A percentile compares a stretch with the other conserved stretches of the same genome.
These are phyloP conservation scores for Porphyrellus cyaneotinctus DNA, from an alignment of 768 basidiomycete species.

Conservation along the genomic window DNA sequence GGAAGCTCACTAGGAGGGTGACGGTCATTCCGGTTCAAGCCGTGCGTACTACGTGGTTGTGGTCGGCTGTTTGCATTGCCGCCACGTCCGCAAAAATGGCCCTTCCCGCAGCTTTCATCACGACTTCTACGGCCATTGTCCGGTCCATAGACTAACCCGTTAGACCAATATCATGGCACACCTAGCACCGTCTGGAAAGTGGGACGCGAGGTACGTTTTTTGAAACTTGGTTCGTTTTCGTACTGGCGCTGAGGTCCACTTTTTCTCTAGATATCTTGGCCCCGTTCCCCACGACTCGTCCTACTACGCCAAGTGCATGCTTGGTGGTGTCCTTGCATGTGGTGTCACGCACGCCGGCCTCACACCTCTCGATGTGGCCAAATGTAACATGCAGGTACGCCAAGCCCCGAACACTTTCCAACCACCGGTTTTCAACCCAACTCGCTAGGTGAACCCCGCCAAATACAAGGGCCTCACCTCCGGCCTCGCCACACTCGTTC, in stretches of 20 bases:
- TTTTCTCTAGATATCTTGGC: conserved; percentile 51
- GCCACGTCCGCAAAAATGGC: background rate
- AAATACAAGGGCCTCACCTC: conserved; percentile 70
- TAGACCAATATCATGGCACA: conserved; percentile 9
- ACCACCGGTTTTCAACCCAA: background rate
- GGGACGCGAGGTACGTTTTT: conserved; percentile 16
- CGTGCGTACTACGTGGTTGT: background rate
- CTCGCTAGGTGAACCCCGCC: conserved; percentile 61
- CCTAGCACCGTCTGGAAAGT: conserved; percentile 17
- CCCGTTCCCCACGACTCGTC: conserved; percentile 70
- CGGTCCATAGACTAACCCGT: background rate
- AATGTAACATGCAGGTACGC: conserved; percentile 79
- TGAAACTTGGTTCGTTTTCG: conserved; percentile 8
- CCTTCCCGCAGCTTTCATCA: conserved; percentile 11
- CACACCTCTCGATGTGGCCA: conserved; percentile 83
- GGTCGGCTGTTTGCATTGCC: background rate
- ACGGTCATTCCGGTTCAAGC: background rate
- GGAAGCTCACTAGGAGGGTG: background rate
- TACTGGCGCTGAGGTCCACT: conserved; percentile 35
- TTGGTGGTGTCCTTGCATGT: conserved; percentile 84
- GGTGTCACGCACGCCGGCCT: conserved; percentile 86
- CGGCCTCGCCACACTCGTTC: conserved; percentile 60
- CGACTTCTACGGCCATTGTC: conserved; percentile 20
- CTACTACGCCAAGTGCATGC: conserved; percentile 84
- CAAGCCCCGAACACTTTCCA: no score